Base-by-base conservation (phyloP, 2,329 filamentous ascomycete genomes). In the Ophioceras dolichostomum region DNA sequence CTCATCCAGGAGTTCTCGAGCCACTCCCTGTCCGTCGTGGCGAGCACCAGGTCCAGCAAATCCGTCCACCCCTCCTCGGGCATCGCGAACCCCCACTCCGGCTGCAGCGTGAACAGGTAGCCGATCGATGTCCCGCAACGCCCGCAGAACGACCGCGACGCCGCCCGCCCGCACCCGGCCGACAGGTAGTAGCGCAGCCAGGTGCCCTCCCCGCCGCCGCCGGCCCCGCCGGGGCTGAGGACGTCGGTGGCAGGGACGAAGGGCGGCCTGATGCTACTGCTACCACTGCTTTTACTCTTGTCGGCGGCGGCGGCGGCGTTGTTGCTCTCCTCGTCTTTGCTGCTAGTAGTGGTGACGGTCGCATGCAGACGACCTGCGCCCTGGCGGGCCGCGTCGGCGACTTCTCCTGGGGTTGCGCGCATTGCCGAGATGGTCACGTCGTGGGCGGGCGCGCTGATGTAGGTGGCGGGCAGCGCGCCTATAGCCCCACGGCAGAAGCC, bases 151-250 rank as follows among this genome's bases (percentile, higher is more conserved):
- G 40, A 43, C 10, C 51, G 49, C 0, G 51, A 50, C 27, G 29
- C 31, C 1, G 35, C 37, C 4, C 33, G 16, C 41, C n/a, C 37
- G 27, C 46, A 46, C n/a, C 39, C 35, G 2, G n/a, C 24, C 24
- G 43, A 43, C 33, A 51, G 50, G 32, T 44, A 52, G 43, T 49
- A 53, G n/a, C 49, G 42, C 10, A 52, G 29, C 45, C 46, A 50
- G 6, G 43, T 45, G 28, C 39, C 36, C 27, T 32, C 41, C 29
- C 43, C 38, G 1, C 35, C 34, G 26, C 19, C 10, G 6, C 20
- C 10, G n/a, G n/a, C n/a, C n/a, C n/a, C n/a, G 10, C 30, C 32
- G 8, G 46, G 43, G 4, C 40, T 39, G 5, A 50, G 31, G 16
- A 47, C 38, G 9, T 51, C 46, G 9, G 36, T 22, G 34, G 45